phyloP scores from a whole-genome alignment of 257 asterid species.

The Nicotiana noctiflora region DNA sequence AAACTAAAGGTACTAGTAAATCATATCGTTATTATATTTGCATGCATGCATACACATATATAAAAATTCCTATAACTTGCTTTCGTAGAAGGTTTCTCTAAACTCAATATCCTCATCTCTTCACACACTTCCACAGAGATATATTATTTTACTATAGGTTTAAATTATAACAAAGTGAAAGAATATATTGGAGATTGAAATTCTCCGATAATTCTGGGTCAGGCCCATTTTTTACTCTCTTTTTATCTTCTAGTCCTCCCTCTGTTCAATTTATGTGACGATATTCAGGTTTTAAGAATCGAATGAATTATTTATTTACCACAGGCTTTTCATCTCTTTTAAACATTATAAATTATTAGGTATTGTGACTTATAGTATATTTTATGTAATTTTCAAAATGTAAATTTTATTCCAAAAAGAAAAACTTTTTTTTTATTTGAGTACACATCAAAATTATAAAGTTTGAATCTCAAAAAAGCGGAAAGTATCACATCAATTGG shows the following conservation, averaged over 20 bases:
- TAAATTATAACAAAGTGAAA: not conserved
- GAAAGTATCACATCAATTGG: no score
- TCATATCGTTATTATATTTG: not conserved
- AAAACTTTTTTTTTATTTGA: no score
- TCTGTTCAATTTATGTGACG: not conserved
- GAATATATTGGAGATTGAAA: slow-evolving; percentile 64
- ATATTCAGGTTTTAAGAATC: no score
- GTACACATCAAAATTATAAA: no score
- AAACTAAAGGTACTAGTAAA: not conserved
- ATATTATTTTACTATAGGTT: no score
- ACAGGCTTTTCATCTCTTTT: no score
- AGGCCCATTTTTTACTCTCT: slow-evolving; percentile 24
- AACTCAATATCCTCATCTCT: not conserved
- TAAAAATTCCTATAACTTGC: not conserved
- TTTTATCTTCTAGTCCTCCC: not conserved
- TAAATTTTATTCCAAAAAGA: no score
- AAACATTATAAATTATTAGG: no score
- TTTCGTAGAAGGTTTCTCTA: not conserved
- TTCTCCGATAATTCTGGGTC: slow-evolving; percentile 48
- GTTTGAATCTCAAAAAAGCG: no score
- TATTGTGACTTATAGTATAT: no score
- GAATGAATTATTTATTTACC: no score
- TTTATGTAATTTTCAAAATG: no score
- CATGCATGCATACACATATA: not conserved
- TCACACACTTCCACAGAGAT: not conserved